Percentiles rank a stretch among this genome's conserved stretches.
phyloP scores from a whole-genome alignment of 148 eudicot genomes.

The Rhododendron henanense region DNA sequence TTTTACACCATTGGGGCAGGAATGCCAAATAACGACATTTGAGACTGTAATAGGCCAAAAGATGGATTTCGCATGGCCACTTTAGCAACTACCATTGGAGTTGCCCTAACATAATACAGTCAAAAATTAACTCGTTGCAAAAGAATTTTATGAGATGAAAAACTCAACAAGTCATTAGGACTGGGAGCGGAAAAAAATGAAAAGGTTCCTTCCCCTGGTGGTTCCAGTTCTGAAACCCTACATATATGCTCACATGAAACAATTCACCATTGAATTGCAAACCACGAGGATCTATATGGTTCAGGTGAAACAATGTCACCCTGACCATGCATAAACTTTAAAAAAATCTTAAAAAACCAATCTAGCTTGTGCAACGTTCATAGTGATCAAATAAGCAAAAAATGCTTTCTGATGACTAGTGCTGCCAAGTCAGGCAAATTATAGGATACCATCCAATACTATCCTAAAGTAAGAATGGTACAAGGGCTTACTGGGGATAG shows the following conservation, averaged over 20 bases:
- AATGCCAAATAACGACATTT: neutral
- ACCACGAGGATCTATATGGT: neutral
- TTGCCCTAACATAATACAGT: neutral
- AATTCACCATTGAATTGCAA: neutral
- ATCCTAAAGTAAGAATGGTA: neutral
- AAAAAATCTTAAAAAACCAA: neutral
- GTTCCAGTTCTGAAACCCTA: slow-evolving; percentile 1
- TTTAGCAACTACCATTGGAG: neutral
- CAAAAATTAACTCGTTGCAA: neutral
- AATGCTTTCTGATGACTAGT: neutral
- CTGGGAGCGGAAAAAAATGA: neutral
- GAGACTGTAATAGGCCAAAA: neutral
- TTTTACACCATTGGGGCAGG: neutral
- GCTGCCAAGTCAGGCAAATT: slow-evolving; percentile 1
- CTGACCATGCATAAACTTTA: neutral
- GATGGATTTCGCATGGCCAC: neutral
- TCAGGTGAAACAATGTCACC: neutral
- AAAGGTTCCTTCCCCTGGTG: neutral
- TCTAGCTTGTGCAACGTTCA: neutral
- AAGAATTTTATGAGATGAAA: neutral
- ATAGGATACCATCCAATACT: neutral
- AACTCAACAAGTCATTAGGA: neutral
- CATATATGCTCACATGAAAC: slow-evolving; percentile 5
- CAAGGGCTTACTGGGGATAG: slow-evolving; percentile 26
- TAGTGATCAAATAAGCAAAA: neutral